Evolutionary conservation across 371 early-diverging fungal genomes (phyloP).

Genomic region (Mucor lusitanicus): DNA sequence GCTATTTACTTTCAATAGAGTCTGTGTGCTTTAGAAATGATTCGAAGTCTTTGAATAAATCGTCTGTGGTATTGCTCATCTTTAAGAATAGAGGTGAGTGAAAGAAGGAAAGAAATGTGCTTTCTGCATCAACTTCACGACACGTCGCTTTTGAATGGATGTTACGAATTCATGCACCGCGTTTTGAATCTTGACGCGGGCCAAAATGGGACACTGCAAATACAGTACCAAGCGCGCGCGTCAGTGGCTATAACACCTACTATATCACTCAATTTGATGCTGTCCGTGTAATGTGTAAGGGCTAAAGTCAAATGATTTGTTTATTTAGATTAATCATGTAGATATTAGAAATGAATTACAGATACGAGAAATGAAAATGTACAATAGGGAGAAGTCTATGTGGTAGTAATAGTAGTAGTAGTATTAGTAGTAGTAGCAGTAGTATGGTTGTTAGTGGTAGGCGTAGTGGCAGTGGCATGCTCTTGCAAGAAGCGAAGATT

Average conservation of each 20-base stretch:
- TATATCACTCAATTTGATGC: not conserved
- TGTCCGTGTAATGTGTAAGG: not conserved
- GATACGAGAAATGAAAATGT: not conserved
- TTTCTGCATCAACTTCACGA: not conserved
- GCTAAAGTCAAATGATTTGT: no score
- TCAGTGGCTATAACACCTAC: no score
- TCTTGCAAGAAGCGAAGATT: constrained; percentile 13
- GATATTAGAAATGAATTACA: not conserved
- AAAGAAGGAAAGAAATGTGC: not conserved
- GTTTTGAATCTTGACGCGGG: not conserved
- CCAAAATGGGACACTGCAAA: no score
- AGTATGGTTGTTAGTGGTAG: not conserved
- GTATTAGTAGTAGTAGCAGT: not conserved
- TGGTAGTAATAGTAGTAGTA: not conserved
- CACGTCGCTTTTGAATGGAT: not conserved
- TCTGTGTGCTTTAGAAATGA: not conserved
- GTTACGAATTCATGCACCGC: not conserved
- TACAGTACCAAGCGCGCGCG: no score
- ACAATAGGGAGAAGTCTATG: not conserved
- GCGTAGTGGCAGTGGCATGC: not conserved
- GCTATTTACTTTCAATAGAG: not conserved
- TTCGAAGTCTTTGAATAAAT: not conserved
- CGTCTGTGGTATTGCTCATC: not conserved
- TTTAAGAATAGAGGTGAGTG: not conserved
- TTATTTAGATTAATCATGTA: not conserved